Evolutionary conservation across 371 early-diverging fungal species (phyloP), one percentile per base, ranked within the genome.

Genomic region (Smittium culicis): DNA sequence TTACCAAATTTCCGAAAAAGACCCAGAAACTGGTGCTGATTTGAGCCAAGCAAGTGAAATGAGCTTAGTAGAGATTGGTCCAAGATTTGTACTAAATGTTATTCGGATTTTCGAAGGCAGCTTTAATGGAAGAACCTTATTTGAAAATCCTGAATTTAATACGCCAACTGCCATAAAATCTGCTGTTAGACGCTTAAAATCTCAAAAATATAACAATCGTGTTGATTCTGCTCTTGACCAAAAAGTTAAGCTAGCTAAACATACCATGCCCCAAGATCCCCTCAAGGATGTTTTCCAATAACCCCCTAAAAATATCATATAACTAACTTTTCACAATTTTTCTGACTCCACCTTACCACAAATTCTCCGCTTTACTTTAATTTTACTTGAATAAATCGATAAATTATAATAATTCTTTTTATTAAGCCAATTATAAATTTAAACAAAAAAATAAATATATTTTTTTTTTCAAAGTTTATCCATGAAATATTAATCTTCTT

Each of bases 1-100:
- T 77, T 96, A 86, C 77, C 96, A 98, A 80, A 86, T 58, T 11
- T 32, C 33, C 54, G 72, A 72, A 61, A 69, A 68, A 66, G 71
- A 75, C 45, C 64, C 77, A 11, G 70, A 67, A 68, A 80, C 66
- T 77, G 76, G 77, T 16, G 77, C 71, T 30, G 67, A 71, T 58
- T 78, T 75, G 69, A 74, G 77, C 65, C 77, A 72, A 61, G 73
- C 73, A 58, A 86, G 85, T 1, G 89, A 89, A 65, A 82, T 89
- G 27, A 83, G 88, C 1, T 77, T 98, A 45, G 88, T 93, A 25
- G 98, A 98, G 77, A 93, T 98, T 66, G 98, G 98, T n/a, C 98
- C 98, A 35, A 88, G 98, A 25, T 94, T 96, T 80, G 90, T 90
- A 67, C 80, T 98, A 72, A 88, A 88, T 69, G 82, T 90, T 14